Percentiles rank a stretch among this genome's conserved stretches.
Conservation (phyloP, 1,284 basidiomycete genomes). For the Trichosporon coremiiforme region DNA sequence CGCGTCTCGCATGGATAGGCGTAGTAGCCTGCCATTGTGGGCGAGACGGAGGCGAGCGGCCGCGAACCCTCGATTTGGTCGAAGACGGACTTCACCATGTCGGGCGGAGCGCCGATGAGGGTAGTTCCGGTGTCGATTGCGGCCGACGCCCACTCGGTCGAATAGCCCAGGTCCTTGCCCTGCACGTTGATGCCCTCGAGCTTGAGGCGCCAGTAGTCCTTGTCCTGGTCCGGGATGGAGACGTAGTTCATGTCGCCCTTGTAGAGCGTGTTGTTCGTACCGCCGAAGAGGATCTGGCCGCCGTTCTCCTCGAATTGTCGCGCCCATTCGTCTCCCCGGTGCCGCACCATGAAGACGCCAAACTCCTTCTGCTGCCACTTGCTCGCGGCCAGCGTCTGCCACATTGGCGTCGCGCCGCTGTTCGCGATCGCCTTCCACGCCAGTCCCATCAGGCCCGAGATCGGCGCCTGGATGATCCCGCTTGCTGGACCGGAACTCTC, state of each 20-base stretch:
- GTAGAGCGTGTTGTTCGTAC: constrained; percentile 68
- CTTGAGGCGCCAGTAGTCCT: constrained; percentile 61
- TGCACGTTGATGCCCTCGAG: constrained; percentile 57
- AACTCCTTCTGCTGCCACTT: constrained; percentile 71
- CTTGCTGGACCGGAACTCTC: constrained; percentile 30
- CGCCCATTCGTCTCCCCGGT: constrained; percentile 62
- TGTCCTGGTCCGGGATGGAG: constrained; percentile 57
- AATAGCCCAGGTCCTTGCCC: constrained; percentile 35
- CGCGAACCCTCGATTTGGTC: constrained; percentile 70
- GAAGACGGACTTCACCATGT: constrained; percentile 68
- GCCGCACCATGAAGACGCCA: constrained; percentile 78
- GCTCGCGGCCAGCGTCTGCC: constrained; percentile 66
- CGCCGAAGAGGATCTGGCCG: constrained; percentile 74
- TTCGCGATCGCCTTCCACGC: constrained; percentile 58
- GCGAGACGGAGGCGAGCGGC: constrained; percentile 60
- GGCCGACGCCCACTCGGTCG: constrained; percentile 32
- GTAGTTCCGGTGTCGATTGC: constrained; percentile 75
- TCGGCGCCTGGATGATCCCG: constrained; percentile 54
- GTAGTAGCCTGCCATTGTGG: constrained; percentile 71
- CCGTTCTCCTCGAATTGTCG: constrained; percentile 65
- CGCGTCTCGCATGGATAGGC: constrained; percentile 68
- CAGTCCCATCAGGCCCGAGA: constrained; percentile 60
- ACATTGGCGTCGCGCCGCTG: constrained; percentile 58
- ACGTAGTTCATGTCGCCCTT: constrained; percentile 78
- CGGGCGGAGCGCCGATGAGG: constrained; percentile 76